Conservation (phyloP, 768 basidiomycete genomes). For the Termitomyces sp. region DNA sequence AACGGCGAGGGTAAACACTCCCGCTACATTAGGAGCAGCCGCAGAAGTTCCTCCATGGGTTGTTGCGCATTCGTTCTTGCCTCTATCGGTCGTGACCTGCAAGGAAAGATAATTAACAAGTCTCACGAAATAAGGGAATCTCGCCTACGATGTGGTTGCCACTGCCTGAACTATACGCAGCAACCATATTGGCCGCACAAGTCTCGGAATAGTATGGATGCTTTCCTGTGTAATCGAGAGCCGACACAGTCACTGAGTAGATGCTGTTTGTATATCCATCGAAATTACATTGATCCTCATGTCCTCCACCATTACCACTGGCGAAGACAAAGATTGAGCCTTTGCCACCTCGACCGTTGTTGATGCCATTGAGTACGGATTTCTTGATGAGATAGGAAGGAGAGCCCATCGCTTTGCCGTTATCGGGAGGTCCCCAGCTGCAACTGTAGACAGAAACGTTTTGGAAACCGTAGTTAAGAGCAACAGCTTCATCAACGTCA, state of each 20-base stretch:
- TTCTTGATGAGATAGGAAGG: constrained; percentile 90
- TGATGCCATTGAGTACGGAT: constrained; percentile 90
- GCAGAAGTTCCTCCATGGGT: constrained; percentile 97
- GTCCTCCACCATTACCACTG: constrained; percentile 89
- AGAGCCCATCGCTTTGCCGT: constrained; percentile 91
- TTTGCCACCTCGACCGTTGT: constrained; percentile 84
- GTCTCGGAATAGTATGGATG: constrained; percentile 97
- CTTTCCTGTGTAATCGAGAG: constrained; percentile 86
- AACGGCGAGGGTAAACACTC: constrained; percentile 87
- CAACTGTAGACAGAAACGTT: constrained; percentile 92
- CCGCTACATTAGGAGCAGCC: constrained; percentile 94
- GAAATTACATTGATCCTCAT: constrained; percentile 97
- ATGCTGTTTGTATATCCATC: constrained; percentile 99
- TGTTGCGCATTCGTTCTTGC: constrained; percentile 75
- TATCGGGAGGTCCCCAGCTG: constrained; percentile 97
- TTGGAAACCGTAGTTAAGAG: constrained; percentile 91
- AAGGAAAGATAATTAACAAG: constrained; percentile 14
- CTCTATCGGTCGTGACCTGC: constrained; percentile 93
- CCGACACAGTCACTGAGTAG: constrained; percentile 93
- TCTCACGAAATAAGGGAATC: constrained; percentile 1
- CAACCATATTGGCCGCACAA: constrained; percentile 94
- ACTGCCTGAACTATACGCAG: constrained; percentile 92
- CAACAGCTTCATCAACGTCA: constrained; percentile 92
- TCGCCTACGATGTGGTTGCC: constrained; percentile 84
- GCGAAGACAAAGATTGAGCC: constrained; percentile 97